A percentile compares a stretch with the other conserved stretches of the same genome.
These are phyloP conservation scores for Dissophora globulifera DNA, from an alignment of 192 early-diverging fungal genomes.

Conservation along the genomic window DNA sequence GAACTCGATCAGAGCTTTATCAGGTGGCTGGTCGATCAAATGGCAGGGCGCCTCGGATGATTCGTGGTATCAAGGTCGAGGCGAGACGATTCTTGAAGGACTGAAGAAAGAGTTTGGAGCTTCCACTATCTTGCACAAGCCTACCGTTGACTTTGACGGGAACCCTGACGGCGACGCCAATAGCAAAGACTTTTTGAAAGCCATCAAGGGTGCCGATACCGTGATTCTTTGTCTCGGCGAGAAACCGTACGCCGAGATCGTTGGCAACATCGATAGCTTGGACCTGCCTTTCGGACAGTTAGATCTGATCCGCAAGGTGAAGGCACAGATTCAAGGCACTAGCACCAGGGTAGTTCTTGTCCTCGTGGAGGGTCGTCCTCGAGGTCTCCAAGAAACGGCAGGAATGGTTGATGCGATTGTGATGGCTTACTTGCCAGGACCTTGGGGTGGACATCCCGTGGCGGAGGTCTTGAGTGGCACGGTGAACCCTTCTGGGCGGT, in stretches of 20 bases:
- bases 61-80: conserved; percentile 52
- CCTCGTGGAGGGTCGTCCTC: conserved; percentile 66
- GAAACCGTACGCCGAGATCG: conserved; percentile 66
- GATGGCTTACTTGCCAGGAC: conserved; percentile 64
- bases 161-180: conserved; percentile 3
- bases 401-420: conserved; percentile 57
- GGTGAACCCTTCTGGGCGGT: conserved; percentile 65
- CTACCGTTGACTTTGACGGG: conserved; percentile 62
- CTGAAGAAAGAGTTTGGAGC: conserved; percentile 40
- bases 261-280: conserved; percentile 64
- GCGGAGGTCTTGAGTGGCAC: conserved; percentile 67
- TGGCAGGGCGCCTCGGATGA: conserved; percentile 68
- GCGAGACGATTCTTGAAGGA: conserved; percentile 51
- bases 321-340: conserved; percentile 16
- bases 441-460: conserved; percentile 67
- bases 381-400: conserved; percentile 57
- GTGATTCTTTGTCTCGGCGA: conserved; percentile 67
- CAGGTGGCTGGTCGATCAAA: conserved; percentile 72
- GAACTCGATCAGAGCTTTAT: conserved; percentile 62
- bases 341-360: conserved; percentile 56
- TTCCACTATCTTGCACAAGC: conserved; percentile 28
- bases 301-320: conserved; percentile 53
- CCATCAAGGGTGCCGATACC: conserved; percentile 58
- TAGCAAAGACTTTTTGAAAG: conserved; percentile 18
- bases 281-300: conserved; percentile 60